phyloP scores from a whole-genome alignment of 768 basidiomycete genomes.

The Cantharellus anzutake region DNA sequence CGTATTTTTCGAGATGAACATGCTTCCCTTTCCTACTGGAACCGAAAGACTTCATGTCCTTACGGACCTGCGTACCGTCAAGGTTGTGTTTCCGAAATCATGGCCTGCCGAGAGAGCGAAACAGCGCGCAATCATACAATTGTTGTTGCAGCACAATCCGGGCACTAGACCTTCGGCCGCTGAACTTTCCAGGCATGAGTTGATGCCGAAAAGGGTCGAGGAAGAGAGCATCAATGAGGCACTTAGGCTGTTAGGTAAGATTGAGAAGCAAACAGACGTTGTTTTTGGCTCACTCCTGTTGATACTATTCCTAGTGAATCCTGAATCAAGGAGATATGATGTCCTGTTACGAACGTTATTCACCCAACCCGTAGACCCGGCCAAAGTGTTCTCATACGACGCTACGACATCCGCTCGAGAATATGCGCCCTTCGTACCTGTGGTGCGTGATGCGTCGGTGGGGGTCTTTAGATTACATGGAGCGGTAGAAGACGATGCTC shows the following conservation, averaged over 20 bases:
- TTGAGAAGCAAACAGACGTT: not conserved
- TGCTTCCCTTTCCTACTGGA: constrained; percentile 48
- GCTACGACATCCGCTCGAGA: constrained; percentile 46
- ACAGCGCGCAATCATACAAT: constrained; percentile 60
- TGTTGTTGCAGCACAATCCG: constrained; percentile 69
- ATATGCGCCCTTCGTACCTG: constrained; percentile 48
- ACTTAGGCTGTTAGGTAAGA: constrained; percentile 50
- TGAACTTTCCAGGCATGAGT: constrained; percentile 61
- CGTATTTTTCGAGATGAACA: constrained; percentile 97
- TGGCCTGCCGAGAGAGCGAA: constrained; percentile 47
- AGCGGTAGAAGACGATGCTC: constrained; percentile 72
- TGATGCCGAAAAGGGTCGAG: constrained; percentile 60
- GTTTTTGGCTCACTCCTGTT: not conserved
- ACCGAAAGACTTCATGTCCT: constrained; percentile 73
- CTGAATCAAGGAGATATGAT: constrained; percentile 64
- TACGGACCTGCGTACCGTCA: constrained; percentile 52
- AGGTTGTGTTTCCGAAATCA: constrained; percentile 52
- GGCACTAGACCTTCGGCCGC: constrained; percentile 56
- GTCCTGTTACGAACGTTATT: constrained; percentile 63
- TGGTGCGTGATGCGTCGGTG: constrained; percentile 57
- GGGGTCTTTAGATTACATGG: constrained; percentile 77
- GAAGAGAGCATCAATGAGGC: constrained; percentile 78
- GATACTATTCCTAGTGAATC: constrained; percentile 32
- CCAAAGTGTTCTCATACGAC: constrained; percentile 59
- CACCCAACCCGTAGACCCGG: constrained; percentile 43